These are phyloP conservation scores for Leccinum disarticulatum DNA, from an alignment of 768 basidiomycete species.

Conservation along the genomic window DNA sequence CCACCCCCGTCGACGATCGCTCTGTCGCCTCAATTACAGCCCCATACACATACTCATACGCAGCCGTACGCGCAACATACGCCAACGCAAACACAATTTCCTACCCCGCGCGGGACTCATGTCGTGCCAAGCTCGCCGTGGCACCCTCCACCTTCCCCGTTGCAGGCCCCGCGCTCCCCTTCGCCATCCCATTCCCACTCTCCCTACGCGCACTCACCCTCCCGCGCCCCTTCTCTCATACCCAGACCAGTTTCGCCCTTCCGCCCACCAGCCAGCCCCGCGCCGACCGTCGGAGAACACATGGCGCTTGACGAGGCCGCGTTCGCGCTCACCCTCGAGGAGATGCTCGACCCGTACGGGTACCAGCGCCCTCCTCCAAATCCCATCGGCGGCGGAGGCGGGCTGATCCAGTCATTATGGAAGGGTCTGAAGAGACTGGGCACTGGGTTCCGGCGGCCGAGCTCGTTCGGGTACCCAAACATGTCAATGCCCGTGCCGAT, in stretches of 20 bases:
- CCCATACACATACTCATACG: background rate
- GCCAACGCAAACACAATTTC: background rate
- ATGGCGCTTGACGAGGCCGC: conserved; percentile 26
- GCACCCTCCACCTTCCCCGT: background rate
- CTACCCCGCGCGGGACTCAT: background rate
- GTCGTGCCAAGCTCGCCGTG: background rate
- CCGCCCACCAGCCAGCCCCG: conserved; percentile 24
- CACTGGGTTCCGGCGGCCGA: conserved; percentile 14
- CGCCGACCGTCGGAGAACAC: conserved; percentile 30
- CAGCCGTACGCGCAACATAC: background rate
- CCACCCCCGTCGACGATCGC: conserved; percentile 11
- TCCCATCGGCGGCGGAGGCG: background rate
- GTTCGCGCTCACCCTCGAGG: conserved; percentile 1
- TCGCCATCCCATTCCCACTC: background rate
- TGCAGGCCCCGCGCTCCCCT: background rate
- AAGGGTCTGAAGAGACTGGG: conserved; percentile 32
- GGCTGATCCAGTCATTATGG: conserved; percentile 33
- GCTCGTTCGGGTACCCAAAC: conserved; percentile 4
- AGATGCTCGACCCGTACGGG: conserved; percentile 1
- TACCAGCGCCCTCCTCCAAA: conserved; percentile 5
- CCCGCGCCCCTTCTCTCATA: background rate
- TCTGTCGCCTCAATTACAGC: background rate
- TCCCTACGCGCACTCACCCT: background rate
- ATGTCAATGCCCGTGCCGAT: conserved; percentile 1
- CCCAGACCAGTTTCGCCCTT: conserved; percentile 12